Conservation (phyloP, 768 basidiomycete species). For the Nevesoporus exiguus region DNA sequence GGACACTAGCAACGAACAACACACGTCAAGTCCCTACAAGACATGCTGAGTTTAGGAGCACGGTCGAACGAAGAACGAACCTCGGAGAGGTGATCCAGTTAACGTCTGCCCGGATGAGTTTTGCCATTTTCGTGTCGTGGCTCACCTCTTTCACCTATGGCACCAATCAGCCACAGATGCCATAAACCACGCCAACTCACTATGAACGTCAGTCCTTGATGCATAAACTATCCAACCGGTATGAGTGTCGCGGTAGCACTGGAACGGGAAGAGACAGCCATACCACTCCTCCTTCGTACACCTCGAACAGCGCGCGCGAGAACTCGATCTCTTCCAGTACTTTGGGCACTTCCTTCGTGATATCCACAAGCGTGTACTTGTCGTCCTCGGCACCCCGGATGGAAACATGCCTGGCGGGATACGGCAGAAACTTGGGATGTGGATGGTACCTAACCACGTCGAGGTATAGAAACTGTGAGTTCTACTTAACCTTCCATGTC, state of each 20-base stretch:
- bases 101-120: slow-evolving; percentile 68
- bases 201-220: slow-evolving; percentile 80
- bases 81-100: slow-evolving; percentile 79
- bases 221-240: slow-evolving; percentile 60
- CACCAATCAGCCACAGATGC: slow-evolving; percentile 1
- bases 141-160: slow-evolving; percentile 70
- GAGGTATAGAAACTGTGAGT: neutral
- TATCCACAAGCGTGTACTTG: slow-evolving; percentile 69
- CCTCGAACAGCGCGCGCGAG: slow-evolving; percentile 80
- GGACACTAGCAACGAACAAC: slow-evolving; percentile 17
- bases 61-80: slow-evolving; percentile 29
- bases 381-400: slow-evolving; percentile 80
- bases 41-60: neutral
- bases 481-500: neutral
- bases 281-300: slow-evolving; percentile 87
- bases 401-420: slow-evolving; percentile 67
- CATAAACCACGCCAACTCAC: slow-evolving; percentile 38
- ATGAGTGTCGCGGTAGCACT: slow-evolving; percentile 1
- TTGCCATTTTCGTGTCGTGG: slow-evolving; percentile 74
- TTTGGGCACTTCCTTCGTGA: slow-evolving; percentile 39
- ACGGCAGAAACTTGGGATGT: slow-evolving; percentile 74
- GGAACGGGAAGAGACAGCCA: slow-evolving; percentile 19
- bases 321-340: slow-evolving; percentile 82
- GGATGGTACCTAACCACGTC: slow-evolving; percentile 65
- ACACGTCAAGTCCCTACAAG: slow-evolving; percentile 69